Evolutionary conservation across 805 yeast genomes (phyloP), one percentile per base, ranked within the genome.

Genomic region (Lipomyces mesembrius): DNA sequence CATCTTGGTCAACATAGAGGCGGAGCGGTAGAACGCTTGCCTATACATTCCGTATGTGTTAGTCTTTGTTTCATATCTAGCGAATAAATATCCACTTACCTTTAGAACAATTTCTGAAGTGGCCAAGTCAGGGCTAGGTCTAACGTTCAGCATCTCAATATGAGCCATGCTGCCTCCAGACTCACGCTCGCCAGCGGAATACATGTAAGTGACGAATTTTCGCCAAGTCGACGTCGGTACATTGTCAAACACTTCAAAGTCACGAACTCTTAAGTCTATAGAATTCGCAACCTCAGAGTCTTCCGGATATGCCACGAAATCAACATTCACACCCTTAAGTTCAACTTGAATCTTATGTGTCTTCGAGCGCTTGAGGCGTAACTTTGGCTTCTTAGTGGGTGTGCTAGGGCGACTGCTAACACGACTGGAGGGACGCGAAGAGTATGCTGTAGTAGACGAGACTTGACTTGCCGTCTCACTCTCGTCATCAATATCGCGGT

Each of bases 191-290:
- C 91, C 92, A 29, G 87, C 83, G 59, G 85, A 87, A 66, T 86
- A 83, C 84, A 89, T 82, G 71, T 87, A 85, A 0, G 93, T 87
- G 37, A 88, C 81, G 76, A 92, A 87, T 78, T 89, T 90, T 72
- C 92, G 90, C 97, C 98, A 94, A 0, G 96, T 89, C 0, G 98
- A 94, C 0, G 92, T 85, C 0, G 92, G 88, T 1, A 93, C 87
- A 74, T 91, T 89, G 76, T 93, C 98, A 62, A 85, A 79, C 2
- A 92, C 80, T 60, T 85, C 87, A 57, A 91, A 78, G 52, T 86
- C 85, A 8, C 82, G 82, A 2, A 89, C 78, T 14, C 79, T 76
- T 1, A 91, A 56, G 14, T 79, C 83, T 12, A 88, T 76, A n/a
- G 64, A 56, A 32, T 67, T 60, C 34, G 77, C 77, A 64, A 74